Percentiles rank a stretch among this genome's conserved stretches.
phyloP scores from a whole-genome alignment of 768 basidiomycete genomes.

The Russula brevipes region DNA sequence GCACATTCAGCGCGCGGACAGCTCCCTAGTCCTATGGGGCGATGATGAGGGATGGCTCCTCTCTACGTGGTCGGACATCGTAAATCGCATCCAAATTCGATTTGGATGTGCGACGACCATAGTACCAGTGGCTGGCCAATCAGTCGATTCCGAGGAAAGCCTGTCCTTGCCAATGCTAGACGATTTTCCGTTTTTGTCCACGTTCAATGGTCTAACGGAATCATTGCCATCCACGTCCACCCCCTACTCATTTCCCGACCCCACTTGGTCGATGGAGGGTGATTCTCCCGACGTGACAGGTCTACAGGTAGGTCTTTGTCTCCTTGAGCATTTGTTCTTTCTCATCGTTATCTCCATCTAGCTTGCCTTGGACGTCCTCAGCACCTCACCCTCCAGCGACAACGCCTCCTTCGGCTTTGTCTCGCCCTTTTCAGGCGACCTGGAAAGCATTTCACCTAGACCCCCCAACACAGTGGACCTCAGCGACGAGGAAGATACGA shows the following conservation, averaged over 20 bases:
- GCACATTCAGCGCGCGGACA: conserved; percentile 8
- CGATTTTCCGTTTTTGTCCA: background rate
- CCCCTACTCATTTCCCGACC: background rate
- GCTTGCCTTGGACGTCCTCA: background rate
- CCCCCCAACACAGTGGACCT: too few relatives aligned
- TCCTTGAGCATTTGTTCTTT: background rate
- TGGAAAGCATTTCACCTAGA: background rate
- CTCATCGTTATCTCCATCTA: background rate
- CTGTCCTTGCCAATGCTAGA: background rate
- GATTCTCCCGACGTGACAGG: background rate
- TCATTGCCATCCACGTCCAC: too few relatives aligned
- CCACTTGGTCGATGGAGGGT: background rate
- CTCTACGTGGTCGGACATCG: background rate
- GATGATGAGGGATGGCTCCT: background rate
- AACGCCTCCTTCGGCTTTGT: background rate
- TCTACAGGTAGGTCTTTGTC: background rate
- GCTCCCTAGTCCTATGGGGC: conserved; percentile 3
- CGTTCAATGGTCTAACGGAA: background rate
- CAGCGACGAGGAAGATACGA: background rate
- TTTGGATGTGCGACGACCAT: background rate
- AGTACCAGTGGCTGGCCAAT: background rate
- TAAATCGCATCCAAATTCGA: background rate
- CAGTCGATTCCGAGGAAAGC: background rate
- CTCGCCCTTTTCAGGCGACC: background rate
- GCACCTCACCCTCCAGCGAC: background rate